These are phyloP conservation scores for Cercospora berteroae DNA, from an alignment of 2,329 filamentous ascomycete genomes.

Conservation along the genomic window DNA sequence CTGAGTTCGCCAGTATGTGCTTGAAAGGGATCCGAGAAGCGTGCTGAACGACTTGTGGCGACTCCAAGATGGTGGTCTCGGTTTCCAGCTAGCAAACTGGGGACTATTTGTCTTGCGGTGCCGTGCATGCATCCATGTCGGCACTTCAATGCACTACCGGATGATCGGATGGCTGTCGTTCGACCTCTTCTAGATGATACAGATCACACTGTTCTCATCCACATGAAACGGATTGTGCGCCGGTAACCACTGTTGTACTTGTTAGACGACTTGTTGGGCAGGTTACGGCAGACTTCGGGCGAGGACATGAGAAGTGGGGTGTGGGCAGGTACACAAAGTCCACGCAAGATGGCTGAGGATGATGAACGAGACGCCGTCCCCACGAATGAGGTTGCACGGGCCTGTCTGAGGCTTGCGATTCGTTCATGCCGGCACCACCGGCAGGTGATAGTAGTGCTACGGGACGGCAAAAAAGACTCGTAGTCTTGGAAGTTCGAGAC, in stretches of 20 bases:
- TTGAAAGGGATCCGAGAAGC: not conserved
- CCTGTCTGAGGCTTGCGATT: conserved; percentile 20
- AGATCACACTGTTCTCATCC: conserved; percentile 8
- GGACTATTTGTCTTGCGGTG: conserved; percentile 21
- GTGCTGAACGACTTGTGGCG: not conserved
- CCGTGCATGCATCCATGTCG: conserved; percentile 22
- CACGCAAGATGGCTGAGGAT: conserved; percentile 10
- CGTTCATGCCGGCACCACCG: conserved; percentile 15
- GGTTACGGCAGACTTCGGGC: conserved; percentile 14
- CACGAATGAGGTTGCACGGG: conserved; percentile 24
- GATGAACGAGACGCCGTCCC: conserved; percentile 14
- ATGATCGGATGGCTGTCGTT: conserved; percentile 13
- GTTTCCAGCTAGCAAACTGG: conserved; percentile 19
- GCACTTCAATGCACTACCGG: conserved; percentile 10
- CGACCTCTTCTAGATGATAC: conserved; percentile 19
- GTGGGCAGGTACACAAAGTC: not conserved
- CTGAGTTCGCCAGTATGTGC: not conserved
- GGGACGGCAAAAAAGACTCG: conserved; percentile 17
- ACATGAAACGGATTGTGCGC: not conserved
- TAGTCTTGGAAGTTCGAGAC: not conserved
- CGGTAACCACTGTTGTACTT: not conserved
- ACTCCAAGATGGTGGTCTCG: not conserved
- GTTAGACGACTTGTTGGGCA: not conserved
- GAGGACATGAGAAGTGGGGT: conserved; percentile 17
- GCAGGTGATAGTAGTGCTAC: conserved; percentile 6